Conservation (phyloP, 2,329 filamentous ascomycete species). For the Monosporascus sp. region DNA sequence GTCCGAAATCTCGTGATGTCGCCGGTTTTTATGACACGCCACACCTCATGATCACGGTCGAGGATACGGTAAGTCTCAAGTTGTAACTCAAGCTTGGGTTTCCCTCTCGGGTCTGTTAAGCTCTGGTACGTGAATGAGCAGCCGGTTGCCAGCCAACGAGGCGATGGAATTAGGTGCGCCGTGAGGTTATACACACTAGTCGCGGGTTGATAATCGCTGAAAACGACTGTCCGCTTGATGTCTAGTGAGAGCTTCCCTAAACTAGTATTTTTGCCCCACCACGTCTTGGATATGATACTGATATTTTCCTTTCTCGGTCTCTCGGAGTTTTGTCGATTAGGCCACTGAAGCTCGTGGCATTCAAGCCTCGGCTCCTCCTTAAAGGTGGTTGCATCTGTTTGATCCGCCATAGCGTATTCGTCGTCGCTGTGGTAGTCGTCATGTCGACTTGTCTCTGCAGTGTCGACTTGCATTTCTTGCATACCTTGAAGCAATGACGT, state of each 20-base stretch:
- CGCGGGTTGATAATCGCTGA: background rate
- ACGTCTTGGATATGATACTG: background rate
- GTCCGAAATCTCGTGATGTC: background rate
- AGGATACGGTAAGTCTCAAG: conserved; percentile 5
- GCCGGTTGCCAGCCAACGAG: conserved; percentile 8
- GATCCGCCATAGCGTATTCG: background rate
- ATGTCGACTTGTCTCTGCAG: background rate
- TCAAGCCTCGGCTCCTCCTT: too few species aligned
- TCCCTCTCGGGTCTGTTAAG: conserved; percentile 7
- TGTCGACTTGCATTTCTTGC: background rate
- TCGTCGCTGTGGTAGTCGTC: background rate
- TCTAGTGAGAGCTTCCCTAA: conserved; percentile 1
- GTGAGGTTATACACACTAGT: conserved; percentile 3
- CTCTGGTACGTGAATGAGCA: conserved; percentile 8
- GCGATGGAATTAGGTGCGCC: conserved; percentile 7
- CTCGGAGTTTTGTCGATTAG: background rate
- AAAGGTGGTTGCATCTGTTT: too few species aligned
- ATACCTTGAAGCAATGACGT: background rate
- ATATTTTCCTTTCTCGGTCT: background rate
- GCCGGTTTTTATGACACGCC: background rate
- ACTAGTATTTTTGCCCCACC: background rate
- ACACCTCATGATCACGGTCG: conserved; percentile 1
- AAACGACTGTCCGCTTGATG: conserved; percentile 2
- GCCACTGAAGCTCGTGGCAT: background rate
- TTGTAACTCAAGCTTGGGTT: background rate